Evolutionary conservation across 805 yeast genomes (phyloP).

Genomic region (Wickerhamiella australiensis): DNA sequence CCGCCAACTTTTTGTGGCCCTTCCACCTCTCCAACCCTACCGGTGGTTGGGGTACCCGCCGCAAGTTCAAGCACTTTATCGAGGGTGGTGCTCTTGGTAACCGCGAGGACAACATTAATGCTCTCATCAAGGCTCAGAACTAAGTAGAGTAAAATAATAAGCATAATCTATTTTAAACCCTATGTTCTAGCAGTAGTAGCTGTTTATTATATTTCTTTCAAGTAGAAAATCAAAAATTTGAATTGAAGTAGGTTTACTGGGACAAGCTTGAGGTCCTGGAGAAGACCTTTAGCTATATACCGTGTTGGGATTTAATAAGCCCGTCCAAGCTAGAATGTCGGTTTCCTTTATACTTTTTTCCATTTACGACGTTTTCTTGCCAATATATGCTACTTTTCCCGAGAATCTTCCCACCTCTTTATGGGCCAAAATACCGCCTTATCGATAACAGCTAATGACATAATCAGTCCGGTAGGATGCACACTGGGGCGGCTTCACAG

Average conservation of each 20-base stretch:
- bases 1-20: constrained; percentile 97
- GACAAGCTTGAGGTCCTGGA: no score
- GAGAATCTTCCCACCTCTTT: no score
- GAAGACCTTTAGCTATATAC: no score
- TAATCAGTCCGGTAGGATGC: no score
- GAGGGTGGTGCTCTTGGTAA: constrained; percentile 98
- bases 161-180: constrained; percentile 10
- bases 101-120: constrained; percentile 93
- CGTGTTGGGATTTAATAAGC: no score
- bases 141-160: constrained; percentile 31
- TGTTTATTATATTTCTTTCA: background rate
- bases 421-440: no score
- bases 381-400: no score
- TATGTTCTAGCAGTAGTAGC: background rate
- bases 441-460: background rate
- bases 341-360: no score
- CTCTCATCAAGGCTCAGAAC: constrained; percentile 88
- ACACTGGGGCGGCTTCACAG: no score
- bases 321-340: no score
- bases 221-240: background rate
- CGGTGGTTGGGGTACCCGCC: constrained; percentile 95
- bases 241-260: background rate
- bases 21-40: constrained; percentile 92
- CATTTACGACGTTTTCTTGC: no score
- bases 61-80: constrained; percentile 94